Percentiles rank a stretch among this genome's conserved stretches.
Conservation (phyloP, 148 eudicot genomes). For the Rhododendron williamsianum region DNA sequence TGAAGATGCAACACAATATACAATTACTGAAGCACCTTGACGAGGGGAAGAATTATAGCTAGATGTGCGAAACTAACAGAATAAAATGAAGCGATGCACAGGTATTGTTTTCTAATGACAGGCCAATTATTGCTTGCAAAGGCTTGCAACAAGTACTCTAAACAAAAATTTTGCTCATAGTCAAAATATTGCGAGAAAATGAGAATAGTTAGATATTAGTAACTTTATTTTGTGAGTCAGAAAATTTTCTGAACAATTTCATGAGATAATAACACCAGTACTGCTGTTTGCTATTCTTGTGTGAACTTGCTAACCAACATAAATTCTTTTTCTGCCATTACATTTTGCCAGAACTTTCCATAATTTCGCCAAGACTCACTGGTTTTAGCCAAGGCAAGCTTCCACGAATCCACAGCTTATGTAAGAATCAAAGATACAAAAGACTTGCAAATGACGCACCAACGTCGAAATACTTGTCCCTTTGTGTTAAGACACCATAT, state of each 20-base stretch:
- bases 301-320: neutral
- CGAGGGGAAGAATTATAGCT: neutral
- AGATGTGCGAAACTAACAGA: neutral
- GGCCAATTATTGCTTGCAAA: neutral
- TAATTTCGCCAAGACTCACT: neutral
- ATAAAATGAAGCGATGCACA: neutral
- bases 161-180: neutral
- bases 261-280: neutral
- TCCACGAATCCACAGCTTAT: neutral
- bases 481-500: neutral
- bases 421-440: neutral
- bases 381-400: neutral
- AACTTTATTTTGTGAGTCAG: neutral
- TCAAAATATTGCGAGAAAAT: neutral
- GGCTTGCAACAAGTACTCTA: neutral
- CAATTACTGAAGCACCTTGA: neutral
- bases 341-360: neutral
- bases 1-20: neutral
- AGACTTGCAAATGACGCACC: neutral
- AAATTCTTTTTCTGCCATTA: neutral
- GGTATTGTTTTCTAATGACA: neutral
- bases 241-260: neutral
- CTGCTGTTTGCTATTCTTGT: neutral
- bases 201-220: neutral
- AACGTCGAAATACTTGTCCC: neutral